A percentile compares a stretch with the other conserved stretches of the same genome.
Evolutionary conservation across 768 basidiomycete genomes (phyloP).

Genomic region (Leccinum pellstonianum): DNA sequence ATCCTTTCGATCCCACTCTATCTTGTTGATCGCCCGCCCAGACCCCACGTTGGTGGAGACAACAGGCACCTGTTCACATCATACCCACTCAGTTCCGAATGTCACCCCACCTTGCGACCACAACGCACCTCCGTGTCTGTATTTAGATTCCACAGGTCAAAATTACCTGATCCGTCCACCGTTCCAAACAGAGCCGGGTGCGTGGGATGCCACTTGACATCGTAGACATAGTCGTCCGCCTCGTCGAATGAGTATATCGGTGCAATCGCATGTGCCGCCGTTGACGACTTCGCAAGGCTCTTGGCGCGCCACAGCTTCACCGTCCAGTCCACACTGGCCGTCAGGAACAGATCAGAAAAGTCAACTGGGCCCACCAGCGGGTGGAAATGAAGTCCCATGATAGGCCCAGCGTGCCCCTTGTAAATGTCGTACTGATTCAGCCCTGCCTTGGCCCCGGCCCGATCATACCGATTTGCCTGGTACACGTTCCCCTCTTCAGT

Average conservation of each 20-base stretch:
- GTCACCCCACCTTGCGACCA: background rate
- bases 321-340: slow-evolving; percentile 95
- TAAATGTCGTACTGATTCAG: slow-evolving; percentile 92
- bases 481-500: slow-evolving; percentile 98
- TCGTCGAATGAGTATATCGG: slow-evolving; percentile 96
- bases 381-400: slow-evolving; percentile 95
- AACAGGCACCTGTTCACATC: slow-evolving; percentile 68
- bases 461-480: slow-evolving; percentile 94
- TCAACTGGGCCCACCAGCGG: slow-evolving; percentile 89
- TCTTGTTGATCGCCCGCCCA: slow-evolving; percentile 88
- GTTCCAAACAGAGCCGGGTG: slow-evolving; percentile 90
- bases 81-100: slow-evolving; percentile 4
- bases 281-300: slow-evolving; percentile 71
- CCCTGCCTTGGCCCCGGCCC: slow-evolving; percentile 95
- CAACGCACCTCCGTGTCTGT: slow-evolving; percentile 86
- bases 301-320: slow-evolving; percentile 94
- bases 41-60: slow-evolving; percentile 83
- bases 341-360: slow-evolving; percentile 93
- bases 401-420: slow-evolving; percentile 87
- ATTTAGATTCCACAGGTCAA: slow-evolving; percentile 98
- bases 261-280: slow-evolving; percentile 48
- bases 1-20: slow-evolving; percentile 93
- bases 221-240: slow-evolving; percentile 98
- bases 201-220: slow-evolving; percentile 95
- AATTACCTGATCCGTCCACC: slow-evolving; percentile 93